Percentiles rank a stretch among this genome's conserved stretches.
phyloP scores from a whole-genome alignment of 305 asterid genomes.

The Fraxinus latifolia region DNA sequence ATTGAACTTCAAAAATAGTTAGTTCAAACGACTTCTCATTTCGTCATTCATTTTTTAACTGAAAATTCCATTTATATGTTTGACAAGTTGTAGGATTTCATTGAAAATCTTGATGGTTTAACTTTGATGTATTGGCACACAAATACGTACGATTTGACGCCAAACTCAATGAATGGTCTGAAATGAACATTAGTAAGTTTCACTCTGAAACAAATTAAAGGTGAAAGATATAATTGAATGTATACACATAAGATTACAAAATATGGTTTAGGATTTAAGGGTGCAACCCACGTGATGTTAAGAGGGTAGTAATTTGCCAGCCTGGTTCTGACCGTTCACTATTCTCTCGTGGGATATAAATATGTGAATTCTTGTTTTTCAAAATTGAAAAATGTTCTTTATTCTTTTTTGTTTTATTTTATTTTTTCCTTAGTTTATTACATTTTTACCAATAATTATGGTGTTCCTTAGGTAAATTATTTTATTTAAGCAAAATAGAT shows the following conservation, averaged over 20 bases:
- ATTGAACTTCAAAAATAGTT: not conserved
- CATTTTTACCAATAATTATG: not conserved
- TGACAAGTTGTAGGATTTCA: not conserved
- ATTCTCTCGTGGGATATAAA: slow-evolving; percentile 16
- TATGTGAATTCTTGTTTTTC: slow-evolving; percentile 1
- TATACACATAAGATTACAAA: not conserved
- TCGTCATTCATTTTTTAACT: not conserved
- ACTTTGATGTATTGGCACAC: not conserved
- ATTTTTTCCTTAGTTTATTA: not conserved
- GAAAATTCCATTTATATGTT: not conserved
- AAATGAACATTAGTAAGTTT: not conserved
- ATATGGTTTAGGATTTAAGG: not conserved
- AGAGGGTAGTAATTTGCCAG: slow-evolving; percentile 30
- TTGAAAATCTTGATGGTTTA: not conserved
- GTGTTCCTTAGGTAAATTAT: not conserved
- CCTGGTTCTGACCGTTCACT: slow-evolving; percentile 43
- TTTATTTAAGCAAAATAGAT: not conserved
- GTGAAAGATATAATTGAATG: no score
- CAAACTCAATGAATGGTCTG: not conserved
- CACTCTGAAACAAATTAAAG: not conserved
- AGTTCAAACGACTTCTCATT: not conserved
- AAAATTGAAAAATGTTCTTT: not conserved
- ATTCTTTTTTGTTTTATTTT: no score
- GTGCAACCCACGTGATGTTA: not conserved
- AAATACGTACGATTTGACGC: not conserved